Base-by-base conservation (phyloP, 768 basidiomycete species). In the Tylopilus plumbeoviolaceoides region DNA sequence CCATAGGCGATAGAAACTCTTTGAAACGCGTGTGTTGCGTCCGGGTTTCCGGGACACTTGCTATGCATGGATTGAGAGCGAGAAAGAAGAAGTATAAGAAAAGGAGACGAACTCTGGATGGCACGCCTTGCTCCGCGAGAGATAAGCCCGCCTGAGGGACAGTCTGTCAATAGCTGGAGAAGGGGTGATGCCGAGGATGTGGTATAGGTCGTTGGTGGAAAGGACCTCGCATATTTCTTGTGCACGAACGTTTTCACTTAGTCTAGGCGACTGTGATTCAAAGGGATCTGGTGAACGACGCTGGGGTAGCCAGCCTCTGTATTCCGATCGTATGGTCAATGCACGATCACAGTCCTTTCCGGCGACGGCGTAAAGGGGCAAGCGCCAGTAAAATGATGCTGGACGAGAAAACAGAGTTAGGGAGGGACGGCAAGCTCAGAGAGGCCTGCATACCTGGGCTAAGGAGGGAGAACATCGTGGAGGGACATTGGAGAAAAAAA, bases 11-110 rank as follows among this genome's bases (percentile, higher is more conserved):
- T 81, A 6, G 88, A 85, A 5, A 94, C 85, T 60, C 87, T 88
- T 64, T 94, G 91, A 65, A 94, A 94, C 1, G 91, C 91, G 18
- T 80, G 74, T 0, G 91, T 94, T 17, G 91, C 87, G 43, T 85
- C 78, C 5, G 85, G 82, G 62, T 85, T 83, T 20, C 51, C 67
- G 3, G 89, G 88, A 58, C 88, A 92, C 73, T 92, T 93, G 65
- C 91, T 93, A 59, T 14, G 58, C 3, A 44, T 23, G n/a, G 7
- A 33, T 23, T 44, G n/a, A 59, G 48, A 53, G 48, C 48, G 43
- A 42, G 5, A 31, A 36, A 4, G 39, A 18, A 35, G 3, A n/a
- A 41, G 11, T 28, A 39, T 17, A 28, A 42, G 50, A 18, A 33
- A n/a, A 6, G 30, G 33, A 18, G 48, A 78, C 89, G 57, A 53